These are phyloP conservation scores for Phytophthora brassicae DNA, from an alignment of 352 stramenopile genomes.

Conservation along the genomic window DNA sequence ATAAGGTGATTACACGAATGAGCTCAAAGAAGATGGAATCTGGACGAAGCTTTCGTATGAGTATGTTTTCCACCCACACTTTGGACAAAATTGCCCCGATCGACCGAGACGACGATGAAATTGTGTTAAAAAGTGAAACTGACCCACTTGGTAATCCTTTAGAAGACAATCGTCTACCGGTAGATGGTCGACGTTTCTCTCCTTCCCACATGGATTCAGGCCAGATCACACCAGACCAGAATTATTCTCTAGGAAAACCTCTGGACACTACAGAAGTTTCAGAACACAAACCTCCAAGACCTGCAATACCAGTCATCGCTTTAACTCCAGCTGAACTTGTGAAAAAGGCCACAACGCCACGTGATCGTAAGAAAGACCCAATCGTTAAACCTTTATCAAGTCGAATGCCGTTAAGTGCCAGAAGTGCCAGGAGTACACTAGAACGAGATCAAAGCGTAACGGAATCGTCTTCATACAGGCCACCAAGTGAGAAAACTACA, in stretches of 20 bases:
- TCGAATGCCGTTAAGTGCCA: slow-evolving; percentile 20
- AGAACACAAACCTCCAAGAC: slow-evolving; percentile 10
- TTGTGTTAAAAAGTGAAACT: slow-evolving; percentile 1
- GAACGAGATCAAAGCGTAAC: slow-evolving; percentile 5
- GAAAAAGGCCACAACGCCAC: slow-evolving; percentile 47
- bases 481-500: slow-evolving; percentile 2
- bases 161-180: slow-evolving; percentile 18
- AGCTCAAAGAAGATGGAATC: slow-evolving; percentile 4
- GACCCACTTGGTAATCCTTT: too few relatives aligned
- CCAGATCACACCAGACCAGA: slow-evolving; percentile 18
- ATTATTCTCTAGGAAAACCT: slow-evolving; percentile 28
- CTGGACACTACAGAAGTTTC: slow-evolving; percentile 4
- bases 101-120: slow-evolving; percentile 25
- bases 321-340: slow-evolving; percentile 53
- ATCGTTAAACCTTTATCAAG: slow-evolving; percentile 38
- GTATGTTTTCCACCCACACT: slow-evolving; percentile 19
- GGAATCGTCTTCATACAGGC: slow-evolving; percentile 6
- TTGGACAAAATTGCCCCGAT: slow-evolving; percentile 34
- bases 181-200: slow-evolving; percentile 23
- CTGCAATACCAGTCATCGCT: slow-evolving; percentile 39
- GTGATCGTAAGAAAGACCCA: slow-evolving; percentile 18
- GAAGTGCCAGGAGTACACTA: slow-evolving; percentile 16
- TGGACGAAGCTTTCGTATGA: slow-evolving; percentile 20
- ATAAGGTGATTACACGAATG: slow-evolving; percentile 1
- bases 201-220: not conserved